Evolutionary conservation across 2,329 filamentous ascomycete genomes (phyloP).

Genomic region (Myriosclerotinia duriaeana): DNA sequence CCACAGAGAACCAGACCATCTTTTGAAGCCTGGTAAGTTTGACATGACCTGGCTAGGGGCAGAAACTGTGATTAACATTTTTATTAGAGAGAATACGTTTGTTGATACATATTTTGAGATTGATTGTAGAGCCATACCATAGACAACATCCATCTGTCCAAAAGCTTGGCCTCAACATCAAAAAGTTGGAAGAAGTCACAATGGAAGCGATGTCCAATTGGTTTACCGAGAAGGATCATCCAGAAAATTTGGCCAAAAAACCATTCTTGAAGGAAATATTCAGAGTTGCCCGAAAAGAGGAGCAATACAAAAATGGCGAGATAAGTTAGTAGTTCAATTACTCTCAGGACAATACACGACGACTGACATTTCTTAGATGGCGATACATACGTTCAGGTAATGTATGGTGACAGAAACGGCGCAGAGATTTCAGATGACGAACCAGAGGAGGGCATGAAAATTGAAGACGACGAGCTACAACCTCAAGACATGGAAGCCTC

Average conservation of each 20-base stretch:
- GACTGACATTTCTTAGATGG: slow-evolving; percentile 25
- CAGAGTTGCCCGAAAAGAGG: slow-evolving; percentile 57
- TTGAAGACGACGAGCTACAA: slow-evolving; percentile 33
- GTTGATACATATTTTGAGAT: slow-evolving; percentile 58
- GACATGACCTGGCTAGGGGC: neutral
- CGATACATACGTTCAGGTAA: slow-evolving; percentile 29
- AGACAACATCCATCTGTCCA: slow-evolving; percentile 48
- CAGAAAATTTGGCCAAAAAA: slow-evolving; percentile 55
- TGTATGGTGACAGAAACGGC: slow-evolving; percentile 30
- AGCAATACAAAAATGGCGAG: slow-evolving; percentile 55
- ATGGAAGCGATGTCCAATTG: slow-evolving; percentile 58
- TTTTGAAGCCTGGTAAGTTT: slow-evolving; percentile 62
- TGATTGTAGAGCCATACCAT: slow-evolving; percentile 47
- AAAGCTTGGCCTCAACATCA: slow-evolving; percentile 49
- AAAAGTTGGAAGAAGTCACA: slow-evolving; percentile 58
- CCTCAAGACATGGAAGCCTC: slow-evolving; percentile 33
- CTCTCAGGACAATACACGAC: neutral
- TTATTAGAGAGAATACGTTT: slow-evolving; percentile 57
- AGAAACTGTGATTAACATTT: slow-evolving; percentile 1
- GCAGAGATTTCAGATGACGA: slow-evolving; percentile 32
- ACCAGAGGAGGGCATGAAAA: slow-evolving; percentile 27
- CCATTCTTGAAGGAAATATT: slow-evolving; percentile 61
- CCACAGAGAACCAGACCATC: slow-evolving; percentile 73
- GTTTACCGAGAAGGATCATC: slow-evolving; percentile 56
- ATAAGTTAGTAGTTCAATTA: slow-evolving; percentile 49